These are phyloP conservation scores for Sherardia arvensis DNA, from an alignment of 257 asterid genomes.

Conservation along the genomic window DNA sequence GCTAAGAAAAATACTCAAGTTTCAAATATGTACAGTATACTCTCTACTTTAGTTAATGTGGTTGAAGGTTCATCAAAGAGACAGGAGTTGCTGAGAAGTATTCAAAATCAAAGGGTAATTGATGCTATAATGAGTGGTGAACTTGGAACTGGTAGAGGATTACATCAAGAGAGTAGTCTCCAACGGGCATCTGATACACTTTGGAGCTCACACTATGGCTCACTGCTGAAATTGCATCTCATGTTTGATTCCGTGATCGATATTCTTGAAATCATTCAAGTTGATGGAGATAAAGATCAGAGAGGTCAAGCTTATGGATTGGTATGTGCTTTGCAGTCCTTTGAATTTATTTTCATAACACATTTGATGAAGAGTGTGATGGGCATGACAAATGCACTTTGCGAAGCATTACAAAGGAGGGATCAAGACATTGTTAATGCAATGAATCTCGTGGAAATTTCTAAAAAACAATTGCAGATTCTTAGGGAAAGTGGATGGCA, in stretches of 20 bases:
- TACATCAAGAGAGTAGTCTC: background rate
- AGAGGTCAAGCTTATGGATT: too few relatives aligned
- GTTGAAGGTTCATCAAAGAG: background rate
- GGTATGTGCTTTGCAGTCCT: too few relatives aligned
- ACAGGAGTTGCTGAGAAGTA: background rate
- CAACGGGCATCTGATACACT: background rate
- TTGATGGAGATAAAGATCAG: too few relatives aligned
- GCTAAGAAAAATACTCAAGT: background rate
- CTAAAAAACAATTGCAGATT: too few relatives aligned
- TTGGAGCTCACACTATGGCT: background rate
- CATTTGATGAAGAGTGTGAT: background rate
- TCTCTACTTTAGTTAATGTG: background rate
- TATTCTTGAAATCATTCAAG: too few relatives aligned
- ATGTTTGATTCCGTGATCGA: too few relatives aligned
- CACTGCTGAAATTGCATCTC: too few relatives aligned
- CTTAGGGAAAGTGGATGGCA: too few relatives aligned
- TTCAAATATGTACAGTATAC: background rate
- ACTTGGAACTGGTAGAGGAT: background rate
- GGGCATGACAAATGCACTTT: background rate
- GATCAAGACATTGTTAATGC: too few relatives aligned
- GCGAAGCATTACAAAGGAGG: too few relatives aligned
- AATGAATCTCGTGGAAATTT: too few relatives aligned
- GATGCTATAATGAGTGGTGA: background rate
- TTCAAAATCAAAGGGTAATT: background rate
- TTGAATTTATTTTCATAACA: background rate